Evolutionary conservation across 148 eudicot genomes (phyloP).

Genomic region (Chenopodium suecicum): DNA sequence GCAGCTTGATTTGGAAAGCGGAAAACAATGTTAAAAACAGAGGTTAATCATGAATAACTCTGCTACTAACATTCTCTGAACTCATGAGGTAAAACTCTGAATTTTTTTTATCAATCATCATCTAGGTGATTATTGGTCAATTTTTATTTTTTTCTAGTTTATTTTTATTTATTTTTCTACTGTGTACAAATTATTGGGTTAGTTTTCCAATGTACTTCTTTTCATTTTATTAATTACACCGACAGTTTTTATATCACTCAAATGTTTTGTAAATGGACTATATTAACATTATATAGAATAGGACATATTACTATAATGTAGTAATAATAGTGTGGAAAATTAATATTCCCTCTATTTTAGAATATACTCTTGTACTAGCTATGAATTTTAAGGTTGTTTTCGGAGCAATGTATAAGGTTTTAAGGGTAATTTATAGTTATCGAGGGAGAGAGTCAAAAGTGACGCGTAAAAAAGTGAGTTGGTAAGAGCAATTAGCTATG

Average conservation of each 20-base stretch:
- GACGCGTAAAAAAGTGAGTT: too few species aligned
- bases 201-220: constrained; percentile 1
- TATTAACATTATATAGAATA: too few species aligned
- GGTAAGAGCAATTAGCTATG: too few species aligned
- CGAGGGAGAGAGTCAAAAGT: too few species aligned
- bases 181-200: constrained; percentile 9
- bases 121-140: constrained; percentile 18
- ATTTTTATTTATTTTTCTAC: not conserved
- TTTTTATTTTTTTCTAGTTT: not conserved
- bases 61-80: constrained; percentile 31
- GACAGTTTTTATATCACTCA: constrained; percentile 7
- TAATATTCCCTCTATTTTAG: too few species aligned
- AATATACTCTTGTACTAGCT: too few species aligned
- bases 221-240: not conserved
- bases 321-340: too few species aligned
- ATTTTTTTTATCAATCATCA: constrained; percentile 3
- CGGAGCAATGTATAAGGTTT: too few species aligned
- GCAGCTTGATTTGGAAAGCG: not conserved
- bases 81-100: not conserved
- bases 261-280: not conserved
- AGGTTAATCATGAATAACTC: constrained; percentile 10
- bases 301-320: not conserved
- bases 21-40: not conserved
- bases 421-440: too few species aligned
- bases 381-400: too few species aligned